A percentile compares a stretch with the other conserved stretches of the same genome.
Evolutionary conservation across 306 rosid species (phyloP).

Genomic region (Pterocarpus santalinus): DNA sequence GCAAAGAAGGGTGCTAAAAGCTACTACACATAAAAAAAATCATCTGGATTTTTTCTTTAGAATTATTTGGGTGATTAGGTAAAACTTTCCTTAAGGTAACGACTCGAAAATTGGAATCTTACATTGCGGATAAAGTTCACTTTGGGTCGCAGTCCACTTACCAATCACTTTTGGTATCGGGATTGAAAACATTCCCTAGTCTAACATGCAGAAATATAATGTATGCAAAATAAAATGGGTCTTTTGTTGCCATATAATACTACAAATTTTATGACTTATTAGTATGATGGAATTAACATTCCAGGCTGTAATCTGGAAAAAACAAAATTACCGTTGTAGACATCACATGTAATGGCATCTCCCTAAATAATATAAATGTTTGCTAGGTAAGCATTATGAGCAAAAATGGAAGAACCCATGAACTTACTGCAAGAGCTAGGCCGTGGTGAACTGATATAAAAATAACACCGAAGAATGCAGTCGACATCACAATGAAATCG

Average conservation of each 20-base stretch:
- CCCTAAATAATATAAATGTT: not conserved
- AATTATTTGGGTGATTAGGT: too few species aligned
- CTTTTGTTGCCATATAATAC: too few species aligned
- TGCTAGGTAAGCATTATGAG: not conserved
- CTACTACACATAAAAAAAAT: not conserved
- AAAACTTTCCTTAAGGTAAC: too few species aligned
- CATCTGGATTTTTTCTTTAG: too few species aligned
- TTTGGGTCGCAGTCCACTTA: too few species aligned
- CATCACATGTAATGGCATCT: not conserved
- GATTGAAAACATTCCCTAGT: too few species aligned
- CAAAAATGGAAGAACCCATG: slow-evolving; percentile 5
- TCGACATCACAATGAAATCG: slow-evolving; percentile 73
- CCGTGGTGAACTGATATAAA: slow-evolving; percentile 87
- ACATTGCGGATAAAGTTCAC: too few species aligned
- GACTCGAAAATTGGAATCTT: too few species aligned
- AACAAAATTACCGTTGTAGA: not conserved
- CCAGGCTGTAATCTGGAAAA: not conserved
- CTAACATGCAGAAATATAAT: too few species aligned
- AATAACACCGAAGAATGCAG: slow-evolving; percentile 86
- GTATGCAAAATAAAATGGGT: too few species aligned
- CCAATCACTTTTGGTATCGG: too few species aligned
- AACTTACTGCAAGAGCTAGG: slow-evolving; percentile 83
- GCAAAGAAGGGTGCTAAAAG: slow-evolving; percentile 23
- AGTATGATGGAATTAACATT: not conserved
- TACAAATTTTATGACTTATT: not conserved